phyloP scores from a whole-genome alignment of 805 yeast species.

The Sugiyamaella qingdaonensis region DNA sequence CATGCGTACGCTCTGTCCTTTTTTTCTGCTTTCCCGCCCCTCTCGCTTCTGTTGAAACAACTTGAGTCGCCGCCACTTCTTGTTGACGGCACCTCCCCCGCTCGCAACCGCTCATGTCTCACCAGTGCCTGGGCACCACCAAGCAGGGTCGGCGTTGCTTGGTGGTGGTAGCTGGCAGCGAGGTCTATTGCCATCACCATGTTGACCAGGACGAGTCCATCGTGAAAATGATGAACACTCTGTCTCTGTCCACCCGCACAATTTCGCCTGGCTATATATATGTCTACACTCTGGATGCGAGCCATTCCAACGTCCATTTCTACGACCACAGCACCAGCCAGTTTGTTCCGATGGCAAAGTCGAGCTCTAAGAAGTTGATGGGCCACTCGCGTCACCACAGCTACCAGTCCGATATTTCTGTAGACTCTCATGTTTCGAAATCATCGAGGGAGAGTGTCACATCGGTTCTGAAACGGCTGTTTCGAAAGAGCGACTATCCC shows the following conservation, averaged over 20 bases:
- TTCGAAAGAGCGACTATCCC: background rate
- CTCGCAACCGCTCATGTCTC: background rate
- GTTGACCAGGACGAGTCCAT: conserved; percentile 4
- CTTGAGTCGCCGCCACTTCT: background rate
- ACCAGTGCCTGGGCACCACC: conserved; percentile 26
- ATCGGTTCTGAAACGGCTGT: background rate
- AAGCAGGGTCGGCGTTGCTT: conserved; percentile 22
- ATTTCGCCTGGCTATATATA: conserved; percentile 27
- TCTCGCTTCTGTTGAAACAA: background rate
- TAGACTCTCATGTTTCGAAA: background rate
- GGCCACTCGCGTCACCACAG: background rate
- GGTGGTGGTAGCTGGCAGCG: conserved; percentile 3
- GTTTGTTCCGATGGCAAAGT: conserved; percentile 13
- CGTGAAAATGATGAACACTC: conserved; percentile 4
- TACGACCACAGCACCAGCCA: conserved; percentile 16
- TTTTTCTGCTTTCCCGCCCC: background rate
- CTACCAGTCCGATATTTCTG: background rate
- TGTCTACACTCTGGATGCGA: conserved; percentile 25
- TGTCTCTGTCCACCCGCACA: conserved; percentile 4
- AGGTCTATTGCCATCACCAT: conserved; percentile 22
- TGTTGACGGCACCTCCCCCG: too few species aligned
- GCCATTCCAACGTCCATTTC: conserved; percentile 23
- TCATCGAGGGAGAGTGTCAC: background rate
- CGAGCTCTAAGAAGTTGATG: background rate
- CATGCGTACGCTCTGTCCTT: background rate